phyloP scores from a whole-genome alignment of 139 green algal species.

The Chlorella sp. region DNA sequence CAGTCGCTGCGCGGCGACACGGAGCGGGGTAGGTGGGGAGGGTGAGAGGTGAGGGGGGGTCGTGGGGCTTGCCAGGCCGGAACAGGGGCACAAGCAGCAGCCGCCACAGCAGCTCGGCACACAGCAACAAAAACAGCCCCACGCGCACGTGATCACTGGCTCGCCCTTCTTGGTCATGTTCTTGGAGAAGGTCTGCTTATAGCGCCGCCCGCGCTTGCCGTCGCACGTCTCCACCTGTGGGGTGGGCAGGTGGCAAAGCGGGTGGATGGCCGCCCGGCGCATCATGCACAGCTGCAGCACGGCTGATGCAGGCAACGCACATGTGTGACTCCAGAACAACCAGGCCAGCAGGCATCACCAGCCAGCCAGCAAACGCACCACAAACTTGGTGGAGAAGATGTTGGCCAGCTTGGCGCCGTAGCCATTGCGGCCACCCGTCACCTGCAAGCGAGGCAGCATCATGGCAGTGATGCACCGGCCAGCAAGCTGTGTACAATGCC shows the following conservation, averaged over 20 bases:
- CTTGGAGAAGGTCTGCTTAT: slow-evolving; percentile 87
- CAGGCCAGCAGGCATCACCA: too few relatives aligned
- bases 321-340: too few relatives aligned
- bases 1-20: slow-evolving; percentile 50
- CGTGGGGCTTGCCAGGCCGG: slow-evolving; percentile 13
- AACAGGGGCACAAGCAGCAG: too few relatives aligned
- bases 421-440: slow-evolving; percentile 97
- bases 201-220: slow-evolving; percentile 81
- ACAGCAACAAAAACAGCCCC: not conserved
- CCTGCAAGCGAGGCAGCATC: slow-evolving; percentile 53
- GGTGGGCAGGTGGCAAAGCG: too few relatives aligned
- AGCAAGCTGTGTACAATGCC: too few relatives aligned
- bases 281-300: too few relatives aligned
- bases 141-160: slow-evolving; percentile 74
- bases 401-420: slow-evolving; percentile 99
- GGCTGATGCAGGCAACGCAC: too few relatives aligned
- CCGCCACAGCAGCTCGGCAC: not conserved
- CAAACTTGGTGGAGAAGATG: slow-evolving; percentile 99
- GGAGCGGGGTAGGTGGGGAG: not conserved
- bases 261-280: too few relatives aligned
- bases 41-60: too few relatives aligned
- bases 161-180: slow-evolving; percentile 86
- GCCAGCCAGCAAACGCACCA: slow-evolving; percentile 29
- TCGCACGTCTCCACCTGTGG: slow-evolving; percentile 92
- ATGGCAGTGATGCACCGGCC: not conserved